A percentile compares a stretch with the other conserved stretches of the same genome.
These are phyloP conservation scores for Neocallimastix lanati DNA, from an alignment of 192 early-diverging fungal species.

Conservation along the genomic window DNA sequence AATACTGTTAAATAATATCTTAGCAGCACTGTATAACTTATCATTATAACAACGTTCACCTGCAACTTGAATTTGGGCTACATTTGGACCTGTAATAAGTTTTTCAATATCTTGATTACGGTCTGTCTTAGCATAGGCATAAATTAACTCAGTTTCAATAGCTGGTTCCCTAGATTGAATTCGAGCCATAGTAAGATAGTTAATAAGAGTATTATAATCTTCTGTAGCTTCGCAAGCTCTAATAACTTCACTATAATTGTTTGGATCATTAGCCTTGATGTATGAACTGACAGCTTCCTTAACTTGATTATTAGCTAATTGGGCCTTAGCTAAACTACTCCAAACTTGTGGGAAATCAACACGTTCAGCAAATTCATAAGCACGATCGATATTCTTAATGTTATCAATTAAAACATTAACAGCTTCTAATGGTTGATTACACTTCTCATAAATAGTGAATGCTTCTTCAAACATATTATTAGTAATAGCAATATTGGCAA, in stretches of 20 bases:
- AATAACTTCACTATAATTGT: slow-evolving; percentile 79
- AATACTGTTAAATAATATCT: slow-evolving; percentile 83
- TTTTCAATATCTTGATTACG: slow-evolving; percentile 83
- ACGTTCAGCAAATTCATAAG: slow-evolving; percentile 86
- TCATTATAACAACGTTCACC: slow-evolving; percentile 92
- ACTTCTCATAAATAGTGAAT: slow-evolving; percentile 88
- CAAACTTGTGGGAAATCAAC: slow-evolving; percentile 83
- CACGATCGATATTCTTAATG: slow-evolving; percentile 83
- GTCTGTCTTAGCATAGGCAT: slow-evolving; percentile 89
- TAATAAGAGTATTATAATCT: slow-evolving; percentile 87
- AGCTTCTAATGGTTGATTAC: slow-evolving; percentile 71
- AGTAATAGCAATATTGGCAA: slow-evolving; percentile 87
- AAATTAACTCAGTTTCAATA: slow-evolving; percentile 90
- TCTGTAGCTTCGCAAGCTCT: slow-evolving; percentile 54
- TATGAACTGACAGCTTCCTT: slow-evolving; percentile 94
- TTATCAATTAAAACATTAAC: slow-evolving; percentile 84
- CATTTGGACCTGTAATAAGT: slow-evolving; percentile 77
- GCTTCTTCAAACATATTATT: slow-evolving; percentile 86
- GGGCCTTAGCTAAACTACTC: slow-evolving; percentile 88
- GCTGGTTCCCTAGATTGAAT: slow-evolving; percentile 83
- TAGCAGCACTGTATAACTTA: slow-evolving; percentile 81
- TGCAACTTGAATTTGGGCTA: slow-evolving; percentile 72
- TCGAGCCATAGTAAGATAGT: slow-evolving; percentile 90
- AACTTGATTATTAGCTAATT: slow-evolving; percentile 72
- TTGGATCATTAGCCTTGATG: slow-evolving; percentile 81